Evolutionary conservation across 345 rosid genomes (phyloP), one percentile per base, ranked within the genome.

Genomic region (Eucalyptus erythrocorys): DNA sequence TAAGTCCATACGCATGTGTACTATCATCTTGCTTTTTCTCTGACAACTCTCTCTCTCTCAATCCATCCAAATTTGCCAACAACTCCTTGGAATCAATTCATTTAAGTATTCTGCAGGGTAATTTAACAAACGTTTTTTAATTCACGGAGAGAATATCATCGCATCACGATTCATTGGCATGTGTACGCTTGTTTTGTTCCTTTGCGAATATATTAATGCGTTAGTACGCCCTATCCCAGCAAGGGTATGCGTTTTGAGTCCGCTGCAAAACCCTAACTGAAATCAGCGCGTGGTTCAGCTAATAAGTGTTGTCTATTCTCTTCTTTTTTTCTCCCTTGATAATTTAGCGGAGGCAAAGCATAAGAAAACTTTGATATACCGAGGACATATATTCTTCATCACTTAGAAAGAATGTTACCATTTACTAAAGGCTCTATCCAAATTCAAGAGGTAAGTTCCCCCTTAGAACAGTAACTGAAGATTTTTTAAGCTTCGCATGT

Each of bases 61-160:
- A 93, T 94, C 94, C 96, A 87, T 93, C 96, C 96, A 95, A 95
- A 95, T 45, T 86, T 85, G 89, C 91, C 93, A 94, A 92, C 96
- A 90, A 92, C 95, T 91, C 91, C 90, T 48, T 85, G 95, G 97
- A 93, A 94, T 94, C 95, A 92, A 90, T 90, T 85, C 93, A 90
- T 89, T 93, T 90, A 90, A 94, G 89, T 93, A 93, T 91, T 93
- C 87, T 88, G 88, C 85, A 66, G 15, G 79, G 86, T 90, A 51
- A 59, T 32, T 30, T 43, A 48, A 40, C 84, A 42, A 37, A 66
- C 21, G 27, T 59, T 89, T 88, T 85, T 90, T 90, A 50, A 89
- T 59, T 88, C 87, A 87, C 64, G 40, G 87, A 66, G 92, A 89
- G 96, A 95, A 95, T 93, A 95, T 93, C 91, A 91, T 94, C 89